Percentiles rank a stretch among this genome's conserved stretches.
These are phyloP conservation scores for Zygoascus sp. DNA, from an alignment of 1,139 yeast genomes.

Conservation along the genomic window DNA sequence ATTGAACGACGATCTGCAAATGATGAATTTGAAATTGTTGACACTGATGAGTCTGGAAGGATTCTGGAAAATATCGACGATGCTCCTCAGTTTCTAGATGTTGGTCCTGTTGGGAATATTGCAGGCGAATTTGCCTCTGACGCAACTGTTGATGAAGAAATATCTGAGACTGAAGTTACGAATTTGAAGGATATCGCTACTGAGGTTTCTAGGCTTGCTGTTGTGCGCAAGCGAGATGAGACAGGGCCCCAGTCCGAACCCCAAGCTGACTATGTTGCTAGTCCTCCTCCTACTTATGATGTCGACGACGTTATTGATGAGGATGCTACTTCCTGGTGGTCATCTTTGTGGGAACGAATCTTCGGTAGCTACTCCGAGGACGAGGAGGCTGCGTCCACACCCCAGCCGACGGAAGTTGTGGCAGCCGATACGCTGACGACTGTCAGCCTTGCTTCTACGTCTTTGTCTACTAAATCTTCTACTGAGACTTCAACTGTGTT, in stretches of 20 bases:
- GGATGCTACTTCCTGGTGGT: conserved; percentile 5
- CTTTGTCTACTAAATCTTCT: background rate
- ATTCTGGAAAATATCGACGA: conserved; percentile 1
- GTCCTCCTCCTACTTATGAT: background rate
- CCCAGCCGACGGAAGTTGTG: background rate
- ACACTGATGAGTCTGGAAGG: background rate
- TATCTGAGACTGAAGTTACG: background rate
- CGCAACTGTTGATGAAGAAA: conserved; percentile 1
- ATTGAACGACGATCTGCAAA: conserved; percentile 1
- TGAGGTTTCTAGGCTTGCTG: background rate
- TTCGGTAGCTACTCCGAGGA: conserved; percentile 7
- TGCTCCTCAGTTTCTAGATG: conserved; percentile 7
- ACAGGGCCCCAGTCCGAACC: background rate
- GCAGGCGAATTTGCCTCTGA: background rate
- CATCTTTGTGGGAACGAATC: conserved; percentile 7
- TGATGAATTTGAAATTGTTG: background rate
- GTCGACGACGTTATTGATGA: conserved; percentile 4
- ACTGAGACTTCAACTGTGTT: no score
- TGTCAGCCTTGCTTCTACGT: background rate
- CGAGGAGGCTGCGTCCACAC: background rate
- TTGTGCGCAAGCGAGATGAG: background rate
- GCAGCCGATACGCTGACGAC: background rate
- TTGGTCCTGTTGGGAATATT: conserved; percentile 5
- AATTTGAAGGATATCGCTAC: background rate
- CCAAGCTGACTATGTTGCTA: background rate